A percentile compares a stretch with the other conserved stretches of the same genome.
phyloP scores from a whole-genome alignment of 495 filamentous ascomycete genomes.

The Podospora appendiculata region DNA sequence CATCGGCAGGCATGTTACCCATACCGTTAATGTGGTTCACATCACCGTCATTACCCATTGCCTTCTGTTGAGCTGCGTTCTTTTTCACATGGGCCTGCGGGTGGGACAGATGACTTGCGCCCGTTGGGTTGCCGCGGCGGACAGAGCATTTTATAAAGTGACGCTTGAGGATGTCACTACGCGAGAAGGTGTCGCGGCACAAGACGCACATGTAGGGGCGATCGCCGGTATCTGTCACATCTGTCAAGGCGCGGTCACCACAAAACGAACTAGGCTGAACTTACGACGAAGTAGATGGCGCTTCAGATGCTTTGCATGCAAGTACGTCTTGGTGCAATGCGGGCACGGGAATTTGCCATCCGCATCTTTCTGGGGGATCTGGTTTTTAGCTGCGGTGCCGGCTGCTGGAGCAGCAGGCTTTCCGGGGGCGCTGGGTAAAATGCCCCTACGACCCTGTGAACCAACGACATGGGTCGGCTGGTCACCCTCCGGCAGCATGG shows the following conservation, averaged over 20 bases:
- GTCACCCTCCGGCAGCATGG: slow-evolving; percentile 37
- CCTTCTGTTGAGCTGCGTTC: slow-evolving; percentile 52
- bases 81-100: slow-evolving; percentile 83
- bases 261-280: slow-evolving; percentile 29
- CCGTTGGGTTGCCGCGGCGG: slow-evolving; percentile 87
- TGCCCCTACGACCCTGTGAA: slow-evolving; percentile 81
- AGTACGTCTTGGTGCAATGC: slow-evolving; percentile 94
- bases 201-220: slow-evolving; percentile 95
- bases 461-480: slow-evolving; percentile 85
- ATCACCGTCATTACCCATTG: slow-evolving; percentile 31
- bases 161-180: slow-evolving; percentile 95
- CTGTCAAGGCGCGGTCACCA: slow-evolving; percentile 18
- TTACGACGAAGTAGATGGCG: slow-evolving; percentile 90
- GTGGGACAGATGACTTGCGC: slow-evolving; percentile 84
- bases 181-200: slow-evolving; percentile 96
- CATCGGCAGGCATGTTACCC: slow-evolving; percentile 40
- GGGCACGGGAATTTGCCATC: slow-evolving; percentile 97
- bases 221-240: slow-evolving; percentile 75
- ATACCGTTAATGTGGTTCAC: slow-evolving; percentile 48
- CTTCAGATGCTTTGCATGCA: slow-evolving; percentile 96
- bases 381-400: slow-evolving; percentile 62
- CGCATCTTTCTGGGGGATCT: slow-evolving; percentile 84
- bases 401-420: slow-evolving; percentile 56
- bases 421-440: slow-evolving; percentile 83
- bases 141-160: slow-evolving; percentile 98